Percentiles rank a stretch among this genome's conserved stretches.
Evolutionary conservation across 441 rosid species (phyloP).

Genomic region (Erysimum pusillum): DNA sequence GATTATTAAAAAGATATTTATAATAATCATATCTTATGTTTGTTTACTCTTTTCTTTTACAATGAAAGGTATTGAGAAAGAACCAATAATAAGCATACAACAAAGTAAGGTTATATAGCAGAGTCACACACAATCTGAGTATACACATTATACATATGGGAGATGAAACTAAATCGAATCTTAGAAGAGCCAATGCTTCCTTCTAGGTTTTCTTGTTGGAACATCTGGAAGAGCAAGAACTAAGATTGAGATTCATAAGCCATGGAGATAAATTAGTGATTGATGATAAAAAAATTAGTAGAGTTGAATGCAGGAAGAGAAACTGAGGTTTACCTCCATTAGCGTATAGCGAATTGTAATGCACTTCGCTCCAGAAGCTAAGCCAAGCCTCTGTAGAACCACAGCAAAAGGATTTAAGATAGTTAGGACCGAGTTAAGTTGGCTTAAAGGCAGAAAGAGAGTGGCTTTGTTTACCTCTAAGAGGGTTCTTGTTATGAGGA

Average conservation of each 20-base stretch:
- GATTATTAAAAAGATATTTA: background rate
- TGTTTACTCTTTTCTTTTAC: conserved; percentile 25
- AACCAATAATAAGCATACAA: conserved; percentile 27
- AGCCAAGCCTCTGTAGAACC: conserved; percentile 76
- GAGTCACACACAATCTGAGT: conserved; percentile 28
- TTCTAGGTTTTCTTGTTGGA: conserved; percentile 69
- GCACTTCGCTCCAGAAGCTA: conserved; percentile 99
- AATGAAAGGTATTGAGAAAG: background rate
- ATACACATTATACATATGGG: conserved; percentile 22
- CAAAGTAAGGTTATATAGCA: conserved; percentile 18
- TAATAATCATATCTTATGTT: conserved; percentile 19
- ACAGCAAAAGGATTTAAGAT: background rate
- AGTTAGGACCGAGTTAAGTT: background rate
- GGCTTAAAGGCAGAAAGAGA: conserved; percentile 4
- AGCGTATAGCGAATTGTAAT: conserved; percentile 87
- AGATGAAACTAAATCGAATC: conserved; percentile 24
- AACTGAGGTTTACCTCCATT: conserved; percentile 67
- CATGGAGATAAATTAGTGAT: conserved; percentile 4
- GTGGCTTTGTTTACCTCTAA: conserved; percentile 63
- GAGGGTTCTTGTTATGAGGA: conserved; percentile 75
- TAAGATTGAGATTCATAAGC: conserved; percentile 26
- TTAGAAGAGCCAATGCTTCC: conserved; percentile 88
- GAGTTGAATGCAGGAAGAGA: background rate
- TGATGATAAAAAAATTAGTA: background rate
- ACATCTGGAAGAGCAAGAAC: conserved; percentile 63